These are phyloP conservation scores for Drechslera avenae DNA, from an alignment of 2,329 filamentous ascomycete genomes.

Conservation along the genomic window DNA sequence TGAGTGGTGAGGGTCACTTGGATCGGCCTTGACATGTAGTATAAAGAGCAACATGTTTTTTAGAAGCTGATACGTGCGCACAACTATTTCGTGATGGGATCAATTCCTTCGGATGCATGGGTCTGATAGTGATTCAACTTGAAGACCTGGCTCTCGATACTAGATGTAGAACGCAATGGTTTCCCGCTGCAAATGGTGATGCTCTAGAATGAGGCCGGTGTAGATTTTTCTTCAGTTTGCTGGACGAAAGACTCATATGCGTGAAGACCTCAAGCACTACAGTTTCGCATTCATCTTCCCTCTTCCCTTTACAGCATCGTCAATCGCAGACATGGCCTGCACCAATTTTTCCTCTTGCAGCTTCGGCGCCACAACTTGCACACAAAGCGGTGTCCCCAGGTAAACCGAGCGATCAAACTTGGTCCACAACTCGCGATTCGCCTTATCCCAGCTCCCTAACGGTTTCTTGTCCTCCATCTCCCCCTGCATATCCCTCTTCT, in stretches of 20 bases:
- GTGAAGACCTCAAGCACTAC: not conserved
- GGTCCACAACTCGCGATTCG: constrained; percentile 63
- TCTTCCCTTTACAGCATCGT: constrained; percentile 48
- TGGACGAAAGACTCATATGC: too few species aligned
- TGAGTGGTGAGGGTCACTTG: constrained; percentile 20
- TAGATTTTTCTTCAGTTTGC: too few species aligned
- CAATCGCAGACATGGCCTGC: constrained; percentile 60
- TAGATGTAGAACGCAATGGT: too few species aligned
- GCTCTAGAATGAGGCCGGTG: too few species aligned
- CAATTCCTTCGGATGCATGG: too few species aligned
- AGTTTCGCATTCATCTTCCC: constrained; percentile 19
- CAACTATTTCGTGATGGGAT: too few species aligned
- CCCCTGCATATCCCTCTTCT: constrained; percentile 56
- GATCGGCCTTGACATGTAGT: too few species aligned
- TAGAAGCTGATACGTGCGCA: too few species aligned
- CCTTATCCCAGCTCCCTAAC: constrained; percentile 64
- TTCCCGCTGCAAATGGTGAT: too few species aligned
- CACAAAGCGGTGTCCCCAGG: constrained; percentile 58
- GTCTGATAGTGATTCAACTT: too few species aligned
- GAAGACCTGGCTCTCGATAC: too few species aligned
- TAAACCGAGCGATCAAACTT: constrained; percentile 60
- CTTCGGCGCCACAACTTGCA: constrained; percentile 63
- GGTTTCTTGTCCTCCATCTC: constrained; percentile 50
- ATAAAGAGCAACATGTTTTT: too few species aligned
- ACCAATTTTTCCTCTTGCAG: constrained; percentile 60